Conservation (phyloP, 2,329 filamentous ascomycete genomes). For the Aurifilum marmelostoma region DNA sequence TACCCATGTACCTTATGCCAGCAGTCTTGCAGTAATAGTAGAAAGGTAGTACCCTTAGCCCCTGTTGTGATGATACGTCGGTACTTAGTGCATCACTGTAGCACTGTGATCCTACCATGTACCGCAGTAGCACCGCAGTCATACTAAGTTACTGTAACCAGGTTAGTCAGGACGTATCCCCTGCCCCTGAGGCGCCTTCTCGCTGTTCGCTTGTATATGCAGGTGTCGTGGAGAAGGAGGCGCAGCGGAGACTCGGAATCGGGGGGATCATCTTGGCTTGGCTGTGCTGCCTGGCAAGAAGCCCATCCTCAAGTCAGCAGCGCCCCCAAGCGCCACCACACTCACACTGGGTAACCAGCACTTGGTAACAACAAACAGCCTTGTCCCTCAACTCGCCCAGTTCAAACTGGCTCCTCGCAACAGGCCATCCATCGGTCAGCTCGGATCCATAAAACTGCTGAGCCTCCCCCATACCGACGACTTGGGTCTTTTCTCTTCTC, state of each 20-base stretch:
- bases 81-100: not conserved
- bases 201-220: not conserved
- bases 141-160: too few species aligned
- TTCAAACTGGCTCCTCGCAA: not conserved
- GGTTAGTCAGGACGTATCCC: not conserved
- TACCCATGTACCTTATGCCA: too few species aligned
- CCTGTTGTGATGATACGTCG: not conserved
- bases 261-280: not conserved
- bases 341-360: not conserved
- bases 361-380: not conserved
- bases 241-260: not conserved
- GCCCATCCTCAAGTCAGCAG: too few species aligned
- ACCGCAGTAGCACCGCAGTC: not conserved
- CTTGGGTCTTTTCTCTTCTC: not conserved
- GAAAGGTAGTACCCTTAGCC: not conserved
- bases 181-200: not conserved
- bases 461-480: not conserved
- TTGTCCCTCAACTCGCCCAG: not conserved
- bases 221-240: not conserved
- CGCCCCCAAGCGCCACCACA: not conserved
- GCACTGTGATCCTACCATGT: not conserved
- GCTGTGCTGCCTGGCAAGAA: conserved; percentile 7
- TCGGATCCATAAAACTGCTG: conserved; percentile 12
- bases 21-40: too few species aligned
- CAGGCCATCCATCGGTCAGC: conserved; percentile 7